Percentiles rank a stretch among this genome's conserved stretches.
Evolutionary conservation across 805 yeast species (phyloP).

Genomic region (Monosporozyma siamensis): DNA sequence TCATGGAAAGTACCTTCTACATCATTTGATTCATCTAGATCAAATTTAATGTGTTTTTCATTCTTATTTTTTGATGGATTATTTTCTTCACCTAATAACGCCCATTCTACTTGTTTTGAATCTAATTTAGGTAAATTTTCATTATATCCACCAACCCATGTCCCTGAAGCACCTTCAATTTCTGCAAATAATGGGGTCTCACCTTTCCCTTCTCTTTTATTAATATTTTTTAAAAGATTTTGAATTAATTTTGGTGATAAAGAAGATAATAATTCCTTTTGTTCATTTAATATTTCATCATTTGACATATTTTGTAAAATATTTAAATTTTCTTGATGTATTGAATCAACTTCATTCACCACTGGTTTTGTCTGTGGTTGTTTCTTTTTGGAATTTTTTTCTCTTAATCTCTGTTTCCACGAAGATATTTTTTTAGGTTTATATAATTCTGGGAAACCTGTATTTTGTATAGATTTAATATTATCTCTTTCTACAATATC

Average conservation of each 20-base stretch:
- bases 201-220: conserved; percentile 35
- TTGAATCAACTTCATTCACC: conserved; percentile 35
- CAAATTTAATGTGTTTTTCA: conserved; percentile 7
- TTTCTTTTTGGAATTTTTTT: conserved; percentile 22
- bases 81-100: conserved; percentile 14
- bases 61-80: neutral
- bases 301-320: conserved; percentile 51
- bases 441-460: conserved; percentile 29
- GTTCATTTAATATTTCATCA: conserved; percentile 55
- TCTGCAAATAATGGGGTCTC: conserved; percentile 33
- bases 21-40: conserved; percentile 1
- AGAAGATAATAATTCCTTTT: conserved; percentile 53
- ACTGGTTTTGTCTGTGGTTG: neutral
- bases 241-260: conserved; percentile 63
- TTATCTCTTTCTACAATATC: conserved; percentile 1
- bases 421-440: conserved; percentile 36
- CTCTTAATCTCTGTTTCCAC: conserved; percentile 39
- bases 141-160: conserved; percentile 30
- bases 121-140: conserved; percentile 19
- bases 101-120: conserved; percentile 25
- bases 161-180: conserved; percentile 30
- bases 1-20: conserved; percentile 29
- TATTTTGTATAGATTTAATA: conserved; percentile 1
- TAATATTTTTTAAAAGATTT: conserved; percentile 47
- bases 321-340: conserved; percentile 67